These are phyloP conservation scores for Microglena sp. DNA, from an alignment of 139 green algal species.

Conservation along the genomic window DNA sequence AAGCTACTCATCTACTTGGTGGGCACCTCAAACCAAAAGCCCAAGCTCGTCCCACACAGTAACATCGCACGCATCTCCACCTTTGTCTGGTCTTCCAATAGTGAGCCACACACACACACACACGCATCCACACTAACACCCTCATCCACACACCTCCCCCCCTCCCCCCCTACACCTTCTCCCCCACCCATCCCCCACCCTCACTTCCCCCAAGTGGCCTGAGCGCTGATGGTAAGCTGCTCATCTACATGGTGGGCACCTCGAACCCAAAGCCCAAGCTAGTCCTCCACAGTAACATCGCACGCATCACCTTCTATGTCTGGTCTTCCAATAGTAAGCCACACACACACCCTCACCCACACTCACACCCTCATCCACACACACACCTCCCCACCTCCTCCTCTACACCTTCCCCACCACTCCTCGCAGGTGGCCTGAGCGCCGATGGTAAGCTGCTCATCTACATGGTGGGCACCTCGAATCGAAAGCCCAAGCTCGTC, in stretches of 20 bases:
- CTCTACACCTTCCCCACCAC: neutral
- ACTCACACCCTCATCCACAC: too few relatives aligned
- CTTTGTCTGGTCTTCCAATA: slow-evolving; percentile 34
- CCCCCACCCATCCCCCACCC: too few relatives aligned
- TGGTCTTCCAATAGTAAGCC: slow-evolving; percentile 37
- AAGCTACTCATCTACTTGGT: slow-evolving; percentile 28
- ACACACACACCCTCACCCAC: too few relatives aligned
- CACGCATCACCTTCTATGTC: slow-evolving; percentile 21
- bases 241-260: slow-evolving; percentile 19
- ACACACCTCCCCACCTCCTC: too few relatives aligned
- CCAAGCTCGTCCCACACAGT: slow-evolving; percentile 19
- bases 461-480: too few relatives aligned
- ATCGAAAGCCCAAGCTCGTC: slow-evolving; percentile 21
- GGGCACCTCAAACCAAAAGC: too few relatives aligned
- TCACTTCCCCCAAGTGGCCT: neutral
- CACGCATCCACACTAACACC: too few relatives aligned
- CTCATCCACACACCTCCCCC: too few relatives aligned
- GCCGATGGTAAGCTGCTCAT: slow-evolving; percentile 31
- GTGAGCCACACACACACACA: too few relatives aligned
- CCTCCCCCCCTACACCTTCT: too few relatives aligned
- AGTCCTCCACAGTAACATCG: slow-evolving; percentile 21
- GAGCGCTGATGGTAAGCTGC: slow-evolving; percentile 26
- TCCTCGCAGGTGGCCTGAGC: neutral
- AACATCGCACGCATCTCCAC: slow-evolving; percentile 19
- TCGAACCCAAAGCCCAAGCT: slow-evolving; percentile 25